A percentile compares a stretch with the other conserved stretches of the same genome.
These are phyloP conservation scores for Coleophoma crateriformis DNA, from an alignment of 2,329 filamentous ascomycete species.

Conservation along the genomic window DNA sequence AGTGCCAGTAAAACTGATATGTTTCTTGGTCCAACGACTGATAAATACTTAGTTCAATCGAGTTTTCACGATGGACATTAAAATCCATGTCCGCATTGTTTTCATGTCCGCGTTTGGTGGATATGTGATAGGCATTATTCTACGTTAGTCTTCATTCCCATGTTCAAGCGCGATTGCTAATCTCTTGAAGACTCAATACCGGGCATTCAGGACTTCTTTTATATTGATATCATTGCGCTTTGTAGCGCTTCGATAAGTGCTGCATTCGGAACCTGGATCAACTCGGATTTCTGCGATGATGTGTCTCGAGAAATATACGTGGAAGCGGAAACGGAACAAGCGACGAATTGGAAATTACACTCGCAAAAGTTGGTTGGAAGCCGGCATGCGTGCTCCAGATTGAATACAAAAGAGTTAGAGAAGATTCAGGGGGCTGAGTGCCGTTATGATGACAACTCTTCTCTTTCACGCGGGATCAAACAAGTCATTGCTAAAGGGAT, in stretches of 20 bases:
- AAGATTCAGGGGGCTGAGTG: not conserved
- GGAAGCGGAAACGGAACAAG: conserved; percentile 6
- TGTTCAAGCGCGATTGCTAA: not conserved
- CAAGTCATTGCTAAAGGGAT: not conserved
- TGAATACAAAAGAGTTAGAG: not conserved
- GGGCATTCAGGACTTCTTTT: conserved; percentile 21
- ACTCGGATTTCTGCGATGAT: conserved; percentile 11
- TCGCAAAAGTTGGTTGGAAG: conserved; percentile 15
- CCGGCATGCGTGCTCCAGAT: not conserved
- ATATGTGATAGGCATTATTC: conserved; percentile 25
- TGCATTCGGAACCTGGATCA: conserved; percentile 25
- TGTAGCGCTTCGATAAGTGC: conserved; percentile 26
- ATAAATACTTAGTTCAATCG: conserved; percentile 28
- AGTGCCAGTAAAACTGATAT: not conserved
- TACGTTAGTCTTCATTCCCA: conserved; percentile 6
- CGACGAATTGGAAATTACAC: conserved; percentile 15
- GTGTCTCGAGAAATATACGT: not conserved
- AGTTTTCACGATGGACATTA: conserved; percentile 31
- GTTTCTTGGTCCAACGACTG: not conserved
- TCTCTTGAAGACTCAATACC: conserved; percentile 16
- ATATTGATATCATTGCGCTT: conserved; percentile 27
- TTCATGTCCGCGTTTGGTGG: conserved; percentile 26
- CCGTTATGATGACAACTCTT: not conserved
- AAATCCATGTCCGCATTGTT: conserved; percentile 27
- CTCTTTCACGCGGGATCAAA: conserved; percentile 2